Evolutionary conservation across 1,139 yeast species (phyloP).

Genomic region (Pichia sp.): DNA sequence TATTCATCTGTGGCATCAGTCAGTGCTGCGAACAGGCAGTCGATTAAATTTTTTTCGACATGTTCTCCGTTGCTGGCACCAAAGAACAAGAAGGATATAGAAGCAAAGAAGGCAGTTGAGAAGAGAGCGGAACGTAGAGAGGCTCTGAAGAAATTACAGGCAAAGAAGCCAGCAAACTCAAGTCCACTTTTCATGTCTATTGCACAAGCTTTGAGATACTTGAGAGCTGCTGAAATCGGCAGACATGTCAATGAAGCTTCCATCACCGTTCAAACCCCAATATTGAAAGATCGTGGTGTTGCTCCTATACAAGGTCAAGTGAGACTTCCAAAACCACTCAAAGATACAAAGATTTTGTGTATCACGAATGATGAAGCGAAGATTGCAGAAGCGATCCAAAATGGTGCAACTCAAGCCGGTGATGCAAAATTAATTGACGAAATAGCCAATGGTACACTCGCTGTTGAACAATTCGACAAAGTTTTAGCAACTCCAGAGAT

Average conservation of each 20-base stretch:
- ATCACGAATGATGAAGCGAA: slow-evolving; percentile 54
- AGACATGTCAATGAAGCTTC: slow-evolving; percentile 63
- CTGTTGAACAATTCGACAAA: slow-evolving; percentile 56
- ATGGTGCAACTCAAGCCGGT: slow-evolving; percentile 61
- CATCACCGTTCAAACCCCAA: slow-evolving; percentile 54
- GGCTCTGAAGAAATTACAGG: slow-evolving; percentile 30
- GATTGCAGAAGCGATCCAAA: slow-evolving; percentile 44
- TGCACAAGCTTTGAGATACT: slow-evolving; percentile 64
- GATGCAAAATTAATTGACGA: slow-evolving; percentile 63
- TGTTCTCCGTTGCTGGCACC: slow-evolving; percentile 9
- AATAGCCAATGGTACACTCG: slow-evolving; percentile 43
- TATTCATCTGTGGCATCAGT: too few species aligned
- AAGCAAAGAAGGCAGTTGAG: slow-evolving; percentile 21
- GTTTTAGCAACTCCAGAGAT: slow-evolving; percentile 85
- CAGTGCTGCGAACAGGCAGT: too few species aligned
- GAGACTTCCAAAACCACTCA: slow-evolving; percentile 67
- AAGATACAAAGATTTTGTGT: slow-evolving; percentile 57
- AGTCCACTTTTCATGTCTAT: slow-evolving; percentile 68
- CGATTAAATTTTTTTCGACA: too few species aligned
- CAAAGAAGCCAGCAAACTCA: slow-evolving; percentile 40
- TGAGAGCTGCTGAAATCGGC: slow-evolving; percentile 90
- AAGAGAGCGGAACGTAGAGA: slow-evolving; percentile 20
- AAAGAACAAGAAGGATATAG: slow-evolving; percentile 21
- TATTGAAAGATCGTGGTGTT: slow-evolving; percentile 76
- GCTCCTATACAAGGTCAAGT: slow-evolving; percentile 71